A percentile compares a stretch with the other conserved stretches of the same genome.
phyloP scores from a whole-genome alignment of 805 yeast species.

The Spathaspora sp. region DNA sequence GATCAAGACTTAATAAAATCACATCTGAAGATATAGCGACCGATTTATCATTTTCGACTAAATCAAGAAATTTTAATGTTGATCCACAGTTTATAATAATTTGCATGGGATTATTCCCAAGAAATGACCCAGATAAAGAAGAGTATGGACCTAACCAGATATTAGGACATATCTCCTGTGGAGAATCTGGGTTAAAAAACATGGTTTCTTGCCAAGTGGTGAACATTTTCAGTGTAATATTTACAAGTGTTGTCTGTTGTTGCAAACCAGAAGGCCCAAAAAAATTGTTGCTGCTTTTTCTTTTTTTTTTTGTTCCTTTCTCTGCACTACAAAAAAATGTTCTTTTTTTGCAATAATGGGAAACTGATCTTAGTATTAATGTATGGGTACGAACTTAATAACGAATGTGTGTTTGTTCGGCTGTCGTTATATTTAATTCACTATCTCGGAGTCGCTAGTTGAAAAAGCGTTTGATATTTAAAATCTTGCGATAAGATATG shows the following conservation, averaged over 20 bases:
- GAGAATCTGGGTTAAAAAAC: slow-evolving; percentile 9
- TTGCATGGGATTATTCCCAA: slow-evolving; percentile 25
- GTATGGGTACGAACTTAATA: neutral
- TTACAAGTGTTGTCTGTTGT: neutral
- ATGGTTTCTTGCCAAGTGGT: slow-evolving; percentile 3
- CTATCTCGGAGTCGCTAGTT: neutral
- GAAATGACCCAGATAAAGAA: slow-evolving; percentile 10
- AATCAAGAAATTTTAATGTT: slow-evolving; percentile 26
- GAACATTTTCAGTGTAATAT: neutral
- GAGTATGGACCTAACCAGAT: slow-evolving; percentile 25
- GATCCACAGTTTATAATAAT: slow-evolving; percentile 37
- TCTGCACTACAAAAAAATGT: neutral
- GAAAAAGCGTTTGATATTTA: neutral
- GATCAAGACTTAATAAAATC: slow-evolving; percentile 35
- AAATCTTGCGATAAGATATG: neutral
- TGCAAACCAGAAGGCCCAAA: neutral
- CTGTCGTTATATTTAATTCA: neutral
- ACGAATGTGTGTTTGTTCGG: neutral
- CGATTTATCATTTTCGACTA: slow-evolving; percentile 14
- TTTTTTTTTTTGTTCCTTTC: neutral
- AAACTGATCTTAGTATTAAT: neutral
- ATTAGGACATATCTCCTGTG: slow-evolving; percentile 25
- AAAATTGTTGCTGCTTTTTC: neutral
- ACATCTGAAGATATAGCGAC: slow-evolving; percentile 32
- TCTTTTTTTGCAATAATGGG: slow-evolving; percentile 1